Percentiles rank a stretch among this genome's conserved stretches.
Conservation (phyloP, 768 basidiomycete genomes). For the Suillus ampliporus region DNA sequence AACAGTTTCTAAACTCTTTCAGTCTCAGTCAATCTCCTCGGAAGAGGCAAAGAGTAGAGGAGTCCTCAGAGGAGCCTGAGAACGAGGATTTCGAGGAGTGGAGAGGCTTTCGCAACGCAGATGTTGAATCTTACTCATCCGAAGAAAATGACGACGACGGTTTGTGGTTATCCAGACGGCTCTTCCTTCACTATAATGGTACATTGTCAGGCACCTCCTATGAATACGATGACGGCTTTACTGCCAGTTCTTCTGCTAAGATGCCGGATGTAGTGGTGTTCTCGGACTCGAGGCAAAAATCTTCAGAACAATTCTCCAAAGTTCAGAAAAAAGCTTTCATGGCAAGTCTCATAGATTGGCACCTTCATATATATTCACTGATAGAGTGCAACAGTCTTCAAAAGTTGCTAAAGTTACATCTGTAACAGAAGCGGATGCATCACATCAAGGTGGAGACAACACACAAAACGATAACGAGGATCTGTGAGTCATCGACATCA, state of each 20-base stretch:
- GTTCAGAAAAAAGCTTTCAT: conserved; percentile 73
- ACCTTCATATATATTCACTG: conserved; percentile 1
- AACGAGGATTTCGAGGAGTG: conserved; percentile 44
- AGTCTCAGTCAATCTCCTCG: conserved; percentile 28
- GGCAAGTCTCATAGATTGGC: conserved; percentile 48
- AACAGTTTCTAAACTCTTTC: conserved; percentile 51
- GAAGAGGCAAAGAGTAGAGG: conserved; percentile 19
- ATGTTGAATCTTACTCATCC: conserved; percentile 12
- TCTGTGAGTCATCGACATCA: background rate
- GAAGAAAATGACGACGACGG: conserved; percentile 26
- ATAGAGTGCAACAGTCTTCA: conserved; percentile 61
- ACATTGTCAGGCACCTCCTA: conserved; percentile 21
- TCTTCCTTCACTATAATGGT: background rate
- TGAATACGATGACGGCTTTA: conserved; percentile 54
- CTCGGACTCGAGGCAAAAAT: conserved; percentile 40
- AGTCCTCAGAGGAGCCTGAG: conserved; percentile 23
- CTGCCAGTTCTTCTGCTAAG: conserved; percentile 35
- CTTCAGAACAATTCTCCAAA: conserved; percentile 36
- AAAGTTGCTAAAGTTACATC: conserved; percentile 66
- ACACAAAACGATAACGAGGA: conserved; percentile 4
- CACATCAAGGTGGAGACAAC: conserved; percentile 17
- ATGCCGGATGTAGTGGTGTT: conserved; percentile 64
- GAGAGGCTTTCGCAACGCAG: conserved; percentile 39
- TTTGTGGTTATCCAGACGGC: conserved; percentile 13
- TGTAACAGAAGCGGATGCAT: conserved; percentile 30